Percentiles rank a stretch among this genome's conserved stretches.
Conservation (phyloP, 345 rosid genomes). For the Draba incana region DNA sequence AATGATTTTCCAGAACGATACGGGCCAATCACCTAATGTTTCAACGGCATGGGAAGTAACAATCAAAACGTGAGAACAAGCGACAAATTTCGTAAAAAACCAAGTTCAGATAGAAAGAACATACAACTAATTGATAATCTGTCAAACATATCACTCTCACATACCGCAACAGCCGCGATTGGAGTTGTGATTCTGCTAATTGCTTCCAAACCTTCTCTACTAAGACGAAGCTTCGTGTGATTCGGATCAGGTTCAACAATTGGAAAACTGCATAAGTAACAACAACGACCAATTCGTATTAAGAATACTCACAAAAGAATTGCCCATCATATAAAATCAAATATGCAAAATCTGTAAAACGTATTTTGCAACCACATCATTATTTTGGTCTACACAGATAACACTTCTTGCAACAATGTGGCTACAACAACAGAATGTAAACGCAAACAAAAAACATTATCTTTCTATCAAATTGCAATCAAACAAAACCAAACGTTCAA, state of each 20-base stretch:
- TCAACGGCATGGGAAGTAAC: constrained; percentile 31
- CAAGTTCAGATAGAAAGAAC: constrained; percentile 27
- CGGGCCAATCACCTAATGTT: constrained; percentile 93
- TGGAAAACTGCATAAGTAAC: constrained; percentile 63
- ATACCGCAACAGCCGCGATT: constrained; percentile 92
- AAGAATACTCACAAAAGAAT: constrained; percentile 2
- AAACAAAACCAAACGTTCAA: constrained; percentile 14
- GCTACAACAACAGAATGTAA: constrained; percentile 6
- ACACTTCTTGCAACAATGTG: constrained; percentile 25
- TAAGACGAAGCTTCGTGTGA: constrained; percentile 94
- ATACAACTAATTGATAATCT: constrained; percentile 34
- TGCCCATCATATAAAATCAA: background rate
- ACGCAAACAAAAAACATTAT: constrained; percentile 3
- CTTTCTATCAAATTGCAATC: constrained; percentile 14
- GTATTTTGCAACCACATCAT: constrained; percentile 4
- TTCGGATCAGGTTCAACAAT: constrained; percentile 96
- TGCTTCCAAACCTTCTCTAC: constrained; percentile 88
- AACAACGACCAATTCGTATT: constrained; percentile 11
- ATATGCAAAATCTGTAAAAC: background rate
- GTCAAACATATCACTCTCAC: constrained; percentile 45
- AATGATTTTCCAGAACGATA: constrained; percentile 99
- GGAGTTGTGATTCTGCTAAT: constrained; percentile 84
- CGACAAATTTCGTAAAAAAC: constrained; percentile 7
- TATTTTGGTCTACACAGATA: background rate
- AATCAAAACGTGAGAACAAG: constrained; percentile 32